Conservation (phyloP, 1,284 basidiomycete genomes). For the Trametes versicolor region DNA sequence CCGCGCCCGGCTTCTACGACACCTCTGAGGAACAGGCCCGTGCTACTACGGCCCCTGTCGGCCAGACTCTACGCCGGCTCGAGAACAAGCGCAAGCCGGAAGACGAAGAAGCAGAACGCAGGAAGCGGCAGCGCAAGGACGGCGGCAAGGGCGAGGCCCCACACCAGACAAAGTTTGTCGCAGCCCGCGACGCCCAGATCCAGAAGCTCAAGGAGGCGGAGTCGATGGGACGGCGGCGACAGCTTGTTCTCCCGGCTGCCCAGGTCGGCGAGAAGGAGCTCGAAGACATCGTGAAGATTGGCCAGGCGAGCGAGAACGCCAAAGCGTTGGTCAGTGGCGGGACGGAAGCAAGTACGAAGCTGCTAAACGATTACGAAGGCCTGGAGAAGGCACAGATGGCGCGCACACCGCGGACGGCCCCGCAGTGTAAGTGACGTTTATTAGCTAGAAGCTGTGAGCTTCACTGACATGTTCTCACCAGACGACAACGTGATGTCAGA, state of each 20-base stretch:
- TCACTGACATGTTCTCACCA: conserved; percentile 43
- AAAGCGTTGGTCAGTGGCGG: conserved; percentile 85
- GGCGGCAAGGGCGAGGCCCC: conserved; percentile 66
- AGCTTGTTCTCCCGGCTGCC: conserved; percentile 87
- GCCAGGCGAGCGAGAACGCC: conserved; percentile 85
- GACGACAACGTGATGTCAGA: conserved; percentile 95
- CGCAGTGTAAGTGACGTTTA: conserved; percentile 75
- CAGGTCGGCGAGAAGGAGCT: conserved; percentile 97
- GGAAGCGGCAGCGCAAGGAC: conserved; percentile 77
- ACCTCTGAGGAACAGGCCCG: conserved; percentile 95
- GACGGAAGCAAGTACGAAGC: conserved; percentile 84
- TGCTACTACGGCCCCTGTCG: conserved; percentile 87
- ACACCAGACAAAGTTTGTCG: conserved; percentile 92
- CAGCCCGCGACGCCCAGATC: conserved; percentile 95
- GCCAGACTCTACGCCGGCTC: conserved; percentile 87
- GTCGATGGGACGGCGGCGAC: conserved; percentile 89
- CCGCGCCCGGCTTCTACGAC: conserved; percentile 97
- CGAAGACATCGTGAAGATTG: conserved; percentile 99
- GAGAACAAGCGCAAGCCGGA: conserved; percentile 96
- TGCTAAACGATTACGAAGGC: conserved; percentile 93
- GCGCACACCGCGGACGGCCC: conserved; percentile 91
- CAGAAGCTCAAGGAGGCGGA: conserved; percentile 98
- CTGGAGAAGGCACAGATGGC: conserved; percentile 90
- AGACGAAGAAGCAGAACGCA: conserved; percentile 85
- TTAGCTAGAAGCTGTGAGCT: conserved; percentile 15